A percentile compares a stretch with the other conserved stretches of the same genome.
These are phyloP conservation scores for Starmera dryadoides DNA, from an alignment of 805 yeast species.

Conservation along the genomic window DNA sequence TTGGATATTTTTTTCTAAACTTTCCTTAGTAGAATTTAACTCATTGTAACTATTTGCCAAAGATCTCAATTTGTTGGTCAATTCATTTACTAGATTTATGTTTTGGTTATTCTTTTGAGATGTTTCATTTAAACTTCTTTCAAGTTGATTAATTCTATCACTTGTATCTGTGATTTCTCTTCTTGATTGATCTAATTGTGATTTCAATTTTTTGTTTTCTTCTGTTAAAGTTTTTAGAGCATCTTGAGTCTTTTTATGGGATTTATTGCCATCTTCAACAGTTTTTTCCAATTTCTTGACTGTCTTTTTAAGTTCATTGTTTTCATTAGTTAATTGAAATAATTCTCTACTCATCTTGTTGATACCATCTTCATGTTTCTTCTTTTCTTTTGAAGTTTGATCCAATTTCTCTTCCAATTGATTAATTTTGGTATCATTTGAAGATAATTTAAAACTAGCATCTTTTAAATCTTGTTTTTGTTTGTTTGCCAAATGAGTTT, in stretches of 20 bases:
- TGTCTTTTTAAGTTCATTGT: slow-evolving; percentile 40
- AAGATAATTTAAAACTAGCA: slow-evolving; percentile 7
- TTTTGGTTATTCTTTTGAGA: slow-evolving; percentile 21
- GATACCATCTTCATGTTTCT: slow-evolving; percentile 76
- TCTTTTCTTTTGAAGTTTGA: slow-evolving; percentile 30
- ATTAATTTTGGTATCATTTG: slow-evolving; percentile 16
- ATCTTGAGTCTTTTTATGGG: slow-evolving; percentile 10
- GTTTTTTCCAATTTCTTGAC: slow-evolving; percentile 33
- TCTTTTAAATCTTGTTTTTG: slow-evolving; percentile 25
- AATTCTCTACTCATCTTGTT: slow-evolving; percentile 87
- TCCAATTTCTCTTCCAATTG: slow-evolving; percentile 20
- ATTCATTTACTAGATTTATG: slow-evolving; percentile 26
- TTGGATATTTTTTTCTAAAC: background rate
- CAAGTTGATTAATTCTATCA: background rate
- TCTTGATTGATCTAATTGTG: background rate
- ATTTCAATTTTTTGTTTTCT: background rate
- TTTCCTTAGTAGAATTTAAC: slow-evolving; percentile 13
- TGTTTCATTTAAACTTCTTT: slow-evolving; percentile 13
- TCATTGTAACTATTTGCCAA: slow-evolving; percentile 25
- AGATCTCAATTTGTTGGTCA: slow-evolving; percentile 32
- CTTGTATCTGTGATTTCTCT: background rate
- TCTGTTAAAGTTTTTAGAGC: slow-evolving; percentile 8
- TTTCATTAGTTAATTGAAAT: slow-evolving; percentile 54
- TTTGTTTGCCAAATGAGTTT: slow-evolving; percentile 23
- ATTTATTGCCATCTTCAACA: slow-evolving; percentile 14